Conservation (phyloP, 2,329 filamentous ascomycete species). For the Fusarium xyrophilum region DNA sequence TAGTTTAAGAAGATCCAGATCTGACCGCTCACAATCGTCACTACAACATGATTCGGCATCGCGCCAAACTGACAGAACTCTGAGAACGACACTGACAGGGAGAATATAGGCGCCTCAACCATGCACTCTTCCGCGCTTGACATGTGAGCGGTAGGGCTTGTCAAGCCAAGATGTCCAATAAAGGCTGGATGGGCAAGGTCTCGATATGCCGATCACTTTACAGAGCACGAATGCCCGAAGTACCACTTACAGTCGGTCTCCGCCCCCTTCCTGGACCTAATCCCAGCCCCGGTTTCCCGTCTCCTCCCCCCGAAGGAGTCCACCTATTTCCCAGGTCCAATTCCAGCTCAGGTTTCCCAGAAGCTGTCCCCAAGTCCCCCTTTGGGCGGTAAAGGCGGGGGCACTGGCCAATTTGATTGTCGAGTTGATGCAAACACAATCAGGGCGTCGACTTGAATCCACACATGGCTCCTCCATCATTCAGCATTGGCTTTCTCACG, state of each 20-base stretch:
- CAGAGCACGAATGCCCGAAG: constrained; percentile 31
- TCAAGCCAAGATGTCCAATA: constrained; percentile 36
- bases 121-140: constrained; percentile 38
- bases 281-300: constrained; percentile 26
- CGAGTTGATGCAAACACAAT: constrained; percentile 39
- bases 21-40: constrained; percentile 21
- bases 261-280: constrained; percentile 21
- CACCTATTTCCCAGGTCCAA: constrained; percentile 33
- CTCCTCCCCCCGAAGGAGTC: constrained; percentile 27
- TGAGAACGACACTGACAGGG: constrained; percentile 5
- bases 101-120: constrained; percentile 28
- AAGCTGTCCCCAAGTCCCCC: constrained; percentile 28
- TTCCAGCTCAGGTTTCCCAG: constrained; percentile 27
- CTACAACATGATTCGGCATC: constrained; percentile 29
- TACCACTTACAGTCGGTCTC: constrained; percentile 31
- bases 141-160: constrained; percentile 41
- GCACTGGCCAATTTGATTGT: constrained; percentile 32
- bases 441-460: constrained; percentile 42
- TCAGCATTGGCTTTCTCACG: constrained; percentile 37
- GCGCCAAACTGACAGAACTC: constrained; percentile 30
- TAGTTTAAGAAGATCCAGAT: constrained; percentile 25
- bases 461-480: constrained; percentile 38
- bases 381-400: constrained; percentile 42
- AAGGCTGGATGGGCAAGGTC: constrained; percentile 26
- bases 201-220: constrained; percentile 38